phyloP scores from a whole-genome alignment of 305 asterid genomes.

The Striga hermonthica region DNA sequence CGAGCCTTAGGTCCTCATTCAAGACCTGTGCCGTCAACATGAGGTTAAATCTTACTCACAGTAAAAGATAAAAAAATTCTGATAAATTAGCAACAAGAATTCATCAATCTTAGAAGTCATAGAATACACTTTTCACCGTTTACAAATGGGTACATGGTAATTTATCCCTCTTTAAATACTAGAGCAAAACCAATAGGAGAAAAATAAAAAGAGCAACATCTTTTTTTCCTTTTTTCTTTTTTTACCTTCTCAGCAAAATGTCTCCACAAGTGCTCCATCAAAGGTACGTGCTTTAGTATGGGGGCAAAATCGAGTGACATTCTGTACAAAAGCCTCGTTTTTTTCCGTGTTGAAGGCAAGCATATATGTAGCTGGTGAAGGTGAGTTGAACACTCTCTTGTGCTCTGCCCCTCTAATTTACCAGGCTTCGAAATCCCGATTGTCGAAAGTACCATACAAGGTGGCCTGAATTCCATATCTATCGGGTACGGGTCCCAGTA shows the following conservation, averaged over 20 bases:
- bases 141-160: no score
- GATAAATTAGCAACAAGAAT: no score
- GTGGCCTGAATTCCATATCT: conserved; percentile 80
- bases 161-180: no score
- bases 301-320: conserved; percentile 97
- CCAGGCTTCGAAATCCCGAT: conserved; percentile 94
- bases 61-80: no score
- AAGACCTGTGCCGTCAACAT: no score
- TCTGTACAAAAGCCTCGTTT: conserved; percentile 81
- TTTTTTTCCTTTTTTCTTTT: no score
- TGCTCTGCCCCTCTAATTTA: conserved; percentile 74
- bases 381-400: conserved; percentile 71
- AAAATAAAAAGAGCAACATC: no score
- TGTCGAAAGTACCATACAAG: conserved; percentile 88
- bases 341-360: conserved; percentile 70
- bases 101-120: no score
- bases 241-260: conserved; percentile 82
- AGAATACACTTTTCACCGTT: no score
- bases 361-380: conserved; percentile 94
- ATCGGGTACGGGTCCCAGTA: conserved; percentile 96
- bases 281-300: conserved; percentile 64
- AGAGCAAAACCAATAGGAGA: no score
- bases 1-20: conserved; percentile 86
- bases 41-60: no score
- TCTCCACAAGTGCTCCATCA: conserved; percentile 76